Percentiles rank a stretch among this genome's conserved stretches.
These are phyloP conservation scores for Sindora glabra DNA, from an alignment of 306 rosid species.

Conservation along the genomic window DNA sequence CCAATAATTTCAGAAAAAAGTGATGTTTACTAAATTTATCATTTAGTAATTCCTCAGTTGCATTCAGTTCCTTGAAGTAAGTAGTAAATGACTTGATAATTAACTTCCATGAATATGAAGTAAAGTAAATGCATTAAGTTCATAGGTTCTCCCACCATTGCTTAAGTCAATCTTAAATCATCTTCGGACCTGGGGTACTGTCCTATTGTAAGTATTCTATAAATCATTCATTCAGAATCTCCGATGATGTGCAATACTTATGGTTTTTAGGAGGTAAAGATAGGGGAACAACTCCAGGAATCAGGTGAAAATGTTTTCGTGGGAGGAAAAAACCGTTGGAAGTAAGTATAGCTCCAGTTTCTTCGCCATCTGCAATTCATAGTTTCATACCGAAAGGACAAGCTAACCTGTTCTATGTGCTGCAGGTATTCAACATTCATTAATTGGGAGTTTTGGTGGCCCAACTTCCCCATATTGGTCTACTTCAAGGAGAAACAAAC, in stretches of 20 bases:
- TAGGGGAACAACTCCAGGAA: constrained; percentile 76
- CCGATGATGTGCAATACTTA: not conserved
- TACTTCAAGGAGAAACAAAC: constrained; percentile 94
- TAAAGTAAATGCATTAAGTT: not conserved
- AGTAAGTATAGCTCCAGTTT: constrained; percentile 51
- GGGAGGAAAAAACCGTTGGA: constrained; percentile 96
- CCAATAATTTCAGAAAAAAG: not conserved
- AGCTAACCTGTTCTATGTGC: constrained; percentile 15
- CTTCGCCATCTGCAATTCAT: not conserved
- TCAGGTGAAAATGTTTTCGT: constrained; percentile 93
- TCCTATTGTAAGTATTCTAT: not conserved
- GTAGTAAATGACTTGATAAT: not conserved
- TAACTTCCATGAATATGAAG: too few species aligned
- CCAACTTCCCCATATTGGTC: constrained; percentile 81
- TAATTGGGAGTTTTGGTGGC: constrained; percentile 99
- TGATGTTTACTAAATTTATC: not conserved
- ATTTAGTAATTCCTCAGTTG: not conserved
- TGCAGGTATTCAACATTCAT: constrained; percentile 80
- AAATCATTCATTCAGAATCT: too few species aligned
- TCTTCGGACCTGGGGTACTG: not conserved
- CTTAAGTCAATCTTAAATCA: not conserved
- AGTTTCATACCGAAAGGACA: not conserved
- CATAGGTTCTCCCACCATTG: not conserved
- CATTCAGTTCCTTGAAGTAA: not conserved
- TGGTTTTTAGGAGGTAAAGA: constrained; percentile 72